Conservation (phyloP, 1,284 basidiomycete genomes). For the Trichosporon sp. region DNA sequence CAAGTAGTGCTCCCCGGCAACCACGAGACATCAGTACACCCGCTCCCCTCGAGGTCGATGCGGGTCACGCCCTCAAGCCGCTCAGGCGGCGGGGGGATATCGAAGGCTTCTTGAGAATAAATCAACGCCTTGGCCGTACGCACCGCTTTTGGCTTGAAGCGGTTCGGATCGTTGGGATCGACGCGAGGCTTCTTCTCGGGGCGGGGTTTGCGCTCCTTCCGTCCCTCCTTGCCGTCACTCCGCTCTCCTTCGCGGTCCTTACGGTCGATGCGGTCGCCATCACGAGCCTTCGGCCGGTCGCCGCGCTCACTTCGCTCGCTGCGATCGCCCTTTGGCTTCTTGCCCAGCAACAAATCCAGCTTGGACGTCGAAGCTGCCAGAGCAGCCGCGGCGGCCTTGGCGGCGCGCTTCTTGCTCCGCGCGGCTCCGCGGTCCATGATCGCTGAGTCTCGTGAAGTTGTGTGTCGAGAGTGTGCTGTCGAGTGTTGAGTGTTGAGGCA, state of each 20-base stretch:
- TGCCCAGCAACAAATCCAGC: background rate
- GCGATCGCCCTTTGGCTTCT: background rate
- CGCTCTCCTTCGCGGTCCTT: background rate
- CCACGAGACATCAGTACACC: conserved; percentile 34
- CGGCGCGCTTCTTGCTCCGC: conserved; percentile 30
- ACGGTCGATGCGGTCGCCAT: too few relatives aligned
- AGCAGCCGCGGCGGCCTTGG: conserved; percentile 2
- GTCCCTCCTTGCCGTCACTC: background rate
- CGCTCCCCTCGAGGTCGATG: conserved; percentile 38
- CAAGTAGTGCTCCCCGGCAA: conserved; percentile 35
- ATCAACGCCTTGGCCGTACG: conserved; percentile 34
- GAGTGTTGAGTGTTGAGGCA: too few relatives aligned
- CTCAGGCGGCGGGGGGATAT: conserved; percentile 30
- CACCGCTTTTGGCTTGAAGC: conserved; percentile 42
- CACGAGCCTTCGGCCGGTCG: too few relatives aligned
- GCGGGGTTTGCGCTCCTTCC: conserved; percentile 1
- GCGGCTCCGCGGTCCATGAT: conserved; percentile 47
- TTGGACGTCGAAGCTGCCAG: background rate
- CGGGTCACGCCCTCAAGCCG: conserved; percentile 28
- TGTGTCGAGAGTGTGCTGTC: background rate
- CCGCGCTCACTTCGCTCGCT: too few relatives aligned
- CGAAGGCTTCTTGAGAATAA: conserved; percentile 29
- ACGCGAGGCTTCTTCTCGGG: conserved; percentile 7
- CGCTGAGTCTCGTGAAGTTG: background rate
- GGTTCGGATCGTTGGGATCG: conserved; percentile 25